phyloP scores from a whole-genome alignment of 2,329 filamentous ascomycete genomes.

The Zasmidium citrigriseum region DNA sequence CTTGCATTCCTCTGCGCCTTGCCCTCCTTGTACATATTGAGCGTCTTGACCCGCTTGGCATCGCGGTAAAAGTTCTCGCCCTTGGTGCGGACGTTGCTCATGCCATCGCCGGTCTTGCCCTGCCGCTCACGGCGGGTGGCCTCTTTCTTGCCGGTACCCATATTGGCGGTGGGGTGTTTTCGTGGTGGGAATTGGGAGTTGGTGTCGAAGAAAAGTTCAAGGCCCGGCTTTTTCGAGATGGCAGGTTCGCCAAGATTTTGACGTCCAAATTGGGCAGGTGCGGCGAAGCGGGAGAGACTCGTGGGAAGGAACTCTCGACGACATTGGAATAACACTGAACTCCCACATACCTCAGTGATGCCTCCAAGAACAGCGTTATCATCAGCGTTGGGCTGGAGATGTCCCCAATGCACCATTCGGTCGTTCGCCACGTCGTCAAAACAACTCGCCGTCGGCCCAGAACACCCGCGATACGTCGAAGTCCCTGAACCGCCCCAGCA shows the following conservation, averaged over 20 bases:
- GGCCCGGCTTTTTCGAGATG: background rate
- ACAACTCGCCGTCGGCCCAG: slow-evolving; percentile 65
- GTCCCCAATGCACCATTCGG: slow-evolving; percentile 36
- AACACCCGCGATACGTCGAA: slow-evolving; percentile 85
- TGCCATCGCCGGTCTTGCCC: slow-evolving; percentile 81
- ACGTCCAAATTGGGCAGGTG: background rate
- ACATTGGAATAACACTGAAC: background rate
- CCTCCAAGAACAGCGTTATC: slow-evolving; percentile 40
- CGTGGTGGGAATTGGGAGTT: background rate
- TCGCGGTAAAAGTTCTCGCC: slow-evolving; percentile 95
- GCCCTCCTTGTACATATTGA: slow-evolving; percentile 90
- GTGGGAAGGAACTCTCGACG: background rate
- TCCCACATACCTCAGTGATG: slow-evolving; percentile 32
- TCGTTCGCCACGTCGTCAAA: slow-evolving; percentile 50
- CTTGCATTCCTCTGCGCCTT: slow-evolving; percentile 77
- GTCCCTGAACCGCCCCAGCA: slow-evolving; percentile 77
- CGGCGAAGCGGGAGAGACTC: background rate
- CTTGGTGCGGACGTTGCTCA: slow-evolving; percentile 89
- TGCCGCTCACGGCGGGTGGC: slow-evolving; percentile 77
- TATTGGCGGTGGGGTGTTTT: slow-evolving; percentile 43
- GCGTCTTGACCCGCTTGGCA: slow-evolving; percentile 83
- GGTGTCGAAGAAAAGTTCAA: slow-evolving; percentile 10
- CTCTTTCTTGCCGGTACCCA: slow-evolving; percentile 95
- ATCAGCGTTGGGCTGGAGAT: slow-evolving; percentile 35
- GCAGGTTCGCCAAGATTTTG: slow-evolving; percentile 12